Percentiles rank a stretch among this genome's conserved stretches.
These are phyloP conservation scores for Rhododendron kiyosumense DNA, from an alignment of 148 eudicot genomes.

Conservation along the genomic window DNA sequence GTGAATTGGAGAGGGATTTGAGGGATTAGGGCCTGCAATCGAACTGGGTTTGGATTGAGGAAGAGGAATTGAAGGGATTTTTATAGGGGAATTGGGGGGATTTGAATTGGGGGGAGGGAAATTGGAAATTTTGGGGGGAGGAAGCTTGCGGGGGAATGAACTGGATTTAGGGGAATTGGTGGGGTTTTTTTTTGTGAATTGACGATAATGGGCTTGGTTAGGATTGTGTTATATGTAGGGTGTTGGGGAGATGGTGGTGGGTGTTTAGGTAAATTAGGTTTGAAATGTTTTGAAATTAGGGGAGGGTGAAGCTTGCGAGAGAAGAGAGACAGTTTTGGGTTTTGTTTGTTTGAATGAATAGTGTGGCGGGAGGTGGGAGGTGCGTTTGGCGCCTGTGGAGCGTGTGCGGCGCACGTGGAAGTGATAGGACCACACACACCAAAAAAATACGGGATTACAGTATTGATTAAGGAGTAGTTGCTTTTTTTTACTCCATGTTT, in stretches of 20 bases:
- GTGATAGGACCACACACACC: background rate
- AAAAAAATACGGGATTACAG: too few relatives aligned
- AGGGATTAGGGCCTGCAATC: background rate
- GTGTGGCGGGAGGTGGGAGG: background rate
- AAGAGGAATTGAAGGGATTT: too few relatives aligned
- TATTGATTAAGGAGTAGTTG: too few relatives aligned
- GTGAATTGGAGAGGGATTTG: background rate
- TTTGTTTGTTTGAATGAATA: background rate
- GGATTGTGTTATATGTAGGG: background rate
- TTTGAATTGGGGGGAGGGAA: background rate
- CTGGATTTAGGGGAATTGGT: background rate
- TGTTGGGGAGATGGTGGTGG: background rate
- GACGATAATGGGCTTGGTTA: background rate
- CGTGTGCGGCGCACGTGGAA: background rate
- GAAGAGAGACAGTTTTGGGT: background rate
- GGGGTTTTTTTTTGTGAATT: background rate
- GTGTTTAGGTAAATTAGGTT: background rate
- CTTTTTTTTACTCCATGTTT: too few relatives aligned
- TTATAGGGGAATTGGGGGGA: background rate
- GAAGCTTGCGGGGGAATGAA: conserved; percentile 16
- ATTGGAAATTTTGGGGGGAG: background rate
- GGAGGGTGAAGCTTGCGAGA: background rate
- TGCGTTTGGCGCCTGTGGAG: background rate
- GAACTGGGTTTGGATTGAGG: background rate
- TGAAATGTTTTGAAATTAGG: background rate